Base-by-base conservation (phyloP, 176 grass and related monocot genomes). In the Oryza glumipatula region DNA sequence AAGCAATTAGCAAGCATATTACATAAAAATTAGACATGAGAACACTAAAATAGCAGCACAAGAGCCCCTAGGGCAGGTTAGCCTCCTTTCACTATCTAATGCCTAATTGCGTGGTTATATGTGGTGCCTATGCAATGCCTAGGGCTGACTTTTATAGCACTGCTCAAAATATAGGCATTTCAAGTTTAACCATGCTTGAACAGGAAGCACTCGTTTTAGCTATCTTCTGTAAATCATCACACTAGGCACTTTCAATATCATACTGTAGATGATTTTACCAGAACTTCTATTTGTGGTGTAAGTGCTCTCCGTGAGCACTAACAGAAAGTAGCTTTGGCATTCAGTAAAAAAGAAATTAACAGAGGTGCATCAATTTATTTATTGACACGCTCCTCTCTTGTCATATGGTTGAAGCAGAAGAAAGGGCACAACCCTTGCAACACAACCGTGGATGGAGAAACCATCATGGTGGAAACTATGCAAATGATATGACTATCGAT, bases 371-470 rank as follows among this genome's bases (percentile, higher is more conserved):
- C 43, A 71, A 11, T 24, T 15, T 15, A 23, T 0, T 38, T 30
- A 74, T 68, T 89, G 61, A 89, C 60, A 76, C 46, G 66, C 30
- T 65, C 9, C 0, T 28, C 6, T 51, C 45, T 64, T 68, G 30
- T 63, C 38, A 11, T 61, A 30, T 79, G 28, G 46, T 51, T 74
- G 75, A 52, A 74, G 46, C 81, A 75, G 89, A 83, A 43, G 89
- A 70, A 3, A 84, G 74, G 17, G 84, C 61, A 52, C 80, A 80
- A 63, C 67, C 87, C 16, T 67, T 84, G 66, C 81, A 91, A 15
- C 65, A 74, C 26, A 86, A 87, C 68, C 89, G 81, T 46, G 89
- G 86, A 39, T 88, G 86, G 86, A 85, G 67, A 28, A 88, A 78
- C 41, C 75, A 80, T 14, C 89, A 84, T 4, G 69, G 39, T 7